These are phyloP conservation scores for Ogataea parapolymorpha DNA, from an alignment of 805 yeast genomes.

Conservation along the genomic window DNA sequence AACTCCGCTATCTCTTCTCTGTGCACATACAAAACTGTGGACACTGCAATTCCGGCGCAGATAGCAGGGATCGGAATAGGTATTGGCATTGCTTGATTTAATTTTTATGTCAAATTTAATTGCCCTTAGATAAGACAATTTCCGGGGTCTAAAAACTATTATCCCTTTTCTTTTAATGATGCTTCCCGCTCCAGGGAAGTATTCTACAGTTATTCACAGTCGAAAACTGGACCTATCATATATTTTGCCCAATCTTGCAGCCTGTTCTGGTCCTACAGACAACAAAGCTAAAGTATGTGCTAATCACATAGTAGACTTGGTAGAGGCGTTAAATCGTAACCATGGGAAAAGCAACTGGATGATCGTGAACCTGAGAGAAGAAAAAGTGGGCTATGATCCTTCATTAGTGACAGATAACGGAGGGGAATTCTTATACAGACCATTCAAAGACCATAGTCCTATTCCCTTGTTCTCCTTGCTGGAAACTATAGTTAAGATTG, in stretches of 20 bases:
- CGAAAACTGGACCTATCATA: conserved; percentile 60
- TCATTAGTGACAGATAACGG: conserved; percentile 34
- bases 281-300: conserved; percentile 45
- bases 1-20: conserved; percentile 28
- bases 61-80: conserved; percentile 18
- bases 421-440: conserved; percentile 40
- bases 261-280: conserved; percentile 71
- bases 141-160: neutral
- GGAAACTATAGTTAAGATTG: conserved; percentile 42
- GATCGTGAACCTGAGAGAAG: conserved; percentile 69
- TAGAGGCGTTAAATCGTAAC: conserved; percentile 41
- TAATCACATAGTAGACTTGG: conserved; percentile 49
- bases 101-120: neutral
- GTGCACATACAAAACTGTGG: conserved; percentile 22
- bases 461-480: conserved; percentile 59
- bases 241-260: conserved; percentile 61
- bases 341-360: conserved; percentile 61
- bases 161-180: conserved; percentile 3
- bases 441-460: conserved; percentile 76
- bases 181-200: conserved; percentile 2
- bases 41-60: conserved; percentile 26
- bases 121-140: conserved; percentile 3
- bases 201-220: neutral
- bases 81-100: conserved; percentile 2
- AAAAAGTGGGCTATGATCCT: conserved; percentile 38